These are phyloP conservation scores for Schwanniomyces pseudopolymorphus DNA, from an alignment of 805 yeast genomes.

Conservation along the genomic window DNA sequence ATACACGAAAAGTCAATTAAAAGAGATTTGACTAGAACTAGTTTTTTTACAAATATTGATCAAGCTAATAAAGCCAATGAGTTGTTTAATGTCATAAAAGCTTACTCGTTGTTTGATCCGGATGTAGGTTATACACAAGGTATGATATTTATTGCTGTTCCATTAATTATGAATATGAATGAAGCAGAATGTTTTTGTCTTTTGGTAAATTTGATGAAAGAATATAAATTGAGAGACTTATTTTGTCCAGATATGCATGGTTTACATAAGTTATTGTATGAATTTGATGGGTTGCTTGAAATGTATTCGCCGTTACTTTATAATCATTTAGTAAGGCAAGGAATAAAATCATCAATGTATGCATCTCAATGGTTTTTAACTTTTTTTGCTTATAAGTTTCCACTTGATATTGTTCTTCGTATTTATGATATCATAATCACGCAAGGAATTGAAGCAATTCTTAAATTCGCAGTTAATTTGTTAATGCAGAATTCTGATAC, in stretches of 20 bases:
- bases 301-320: conserved; percentile 69
- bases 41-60: conserved; percentile 63
- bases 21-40: conserved; percentile 82
- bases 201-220: conserved; percentile 78
- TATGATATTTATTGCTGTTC: conserved; percentile 90
- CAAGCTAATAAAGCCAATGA: conserved; percentile 59
- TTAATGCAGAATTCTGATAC: conserved; percentile 66
- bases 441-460: conserved; percentile 85
- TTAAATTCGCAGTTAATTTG: conserved; percentile 81
- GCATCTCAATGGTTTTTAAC: conserved; percentile 98
- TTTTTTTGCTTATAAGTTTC: conserved; percentile 91
- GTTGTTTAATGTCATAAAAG: conserved; percentile 73
- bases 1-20: conserved; percentile 73
- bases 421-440: conserved; percentile 86
- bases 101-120: conserved; percentile 80
- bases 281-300: conserved; percentile 85
- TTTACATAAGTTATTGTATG: conserved; percentile 77
- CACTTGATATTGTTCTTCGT: conserved; percentile 81
- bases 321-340: conserved; percentile 79
- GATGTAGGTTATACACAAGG: conserved; percentile 99
- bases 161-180: conserved; percentile 74
- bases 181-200: conserved; percentile 86
- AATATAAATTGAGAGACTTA: conserved; percentile 74
- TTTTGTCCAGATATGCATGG: conserved; percentile 94
- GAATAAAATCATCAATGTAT: conserved; percentile 90